These are phyloP conservation scores for Trypanosoma platydactyli DNA, from an alignment of 208 protist species.

Conservation along the genomic window DNA sequence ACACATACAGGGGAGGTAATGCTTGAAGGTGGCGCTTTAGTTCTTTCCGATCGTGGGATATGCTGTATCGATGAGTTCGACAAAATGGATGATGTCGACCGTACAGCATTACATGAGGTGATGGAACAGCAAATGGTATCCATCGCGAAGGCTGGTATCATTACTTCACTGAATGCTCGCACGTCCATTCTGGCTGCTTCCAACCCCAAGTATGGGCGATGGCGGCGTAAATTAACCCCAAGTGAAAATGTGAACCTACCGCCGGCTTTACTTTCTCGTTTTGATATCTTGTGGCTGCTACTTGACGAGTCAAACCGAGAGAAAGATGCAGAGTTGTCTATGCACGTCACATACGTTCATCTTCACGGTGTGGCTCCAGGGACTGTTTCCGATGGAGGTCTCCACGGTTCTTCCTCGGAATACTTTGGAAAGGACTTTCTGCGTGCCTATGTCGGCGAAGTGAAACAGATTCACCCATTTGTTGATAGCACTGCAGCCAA, in stretches of 20 bases:
- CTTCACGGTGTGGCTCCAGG: conserved; percentile 74
- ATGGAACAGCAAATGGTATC: conserved; percentile 99
- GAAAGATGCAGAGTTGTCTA: conserved; percentile 92
- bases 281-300: conserved; percentile 95
- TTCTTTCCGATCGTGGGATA: conserved; percentile 97
- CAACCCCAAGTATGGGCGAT: conserved; percentile 97
- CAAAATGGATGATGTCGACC: conserved; percentile 98
- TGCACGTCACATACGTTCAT: conserved; percentile 93
- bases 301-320: conserved; percentile 89
- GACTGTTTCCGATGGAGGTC: conserved; percentile 45
- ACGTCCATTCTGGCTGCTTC: conserved; percentile 98
- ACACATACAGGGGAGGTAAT: conserved; percentile 94
- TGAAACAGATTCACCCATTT: conserved; percentile 79
- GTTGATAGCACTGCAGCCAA: conserved; percentile 72
- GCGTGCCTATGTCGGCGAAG: conserved; percentile 84
- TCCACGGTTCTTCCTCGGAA: conserved; percentile 49
- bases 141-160: conserved; percentile 99
- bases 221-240: conserved; percentile 90
- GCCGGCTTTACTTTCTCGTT: conserved; percentile 97
- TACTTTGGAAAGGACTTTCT: conserved; percentile 86
- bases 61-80: conserved; percentile 99
- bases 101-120: conserved; percentile 97
- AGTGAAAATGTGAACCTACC: conserved; percentile 99
- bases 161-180: conserved; percentile 98
- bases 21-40: conserved; percentile 96